Percentiles rank a stretch among this genome's conserved stretches.
These are phyloP conservation scores for Chromera velia DNA, from an alignment of 73 alveolate genomes.

Conservation along the genomic window DNA sequence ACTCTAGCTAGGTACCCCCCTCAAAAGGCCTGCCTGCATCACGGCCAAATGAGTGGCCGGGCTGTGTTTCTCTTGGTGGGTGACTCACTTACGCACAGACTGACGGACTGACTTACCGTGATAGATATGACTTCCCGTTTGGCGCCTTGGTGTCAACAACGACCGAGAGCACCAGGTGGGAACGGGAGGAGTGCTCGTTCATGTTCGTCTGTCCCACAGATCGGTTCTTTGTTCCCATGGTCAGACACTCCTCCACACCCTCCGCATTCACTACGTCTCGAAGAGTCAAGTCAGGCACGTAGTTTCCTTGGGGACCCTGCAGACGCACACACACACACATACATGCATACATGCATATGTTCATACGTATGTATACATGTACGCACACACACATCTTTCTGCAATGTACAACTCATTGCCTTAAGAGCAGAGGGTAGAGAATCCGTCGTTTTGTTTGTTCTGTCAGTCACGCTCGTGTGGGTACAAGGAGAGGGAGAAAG, in stretches of 20 bases:
- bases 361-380: too few species aligned
- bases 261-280: not conserved
- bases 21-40: too few species aligned
- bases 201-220: constrained; percentile 74
- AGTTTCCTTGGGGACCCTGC: not conserved
- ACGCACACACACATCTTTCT: too few species aligned
- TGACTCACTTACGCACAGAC: not conserved
- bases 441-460: too few species aligned
- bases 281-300: not conserved
- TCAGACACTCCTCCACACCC: not conserved
- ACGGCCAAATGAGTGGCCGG: not conserved
- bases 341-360: not conserved
- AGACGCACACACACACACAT: not conserved
- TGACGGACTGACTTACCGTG: not conserved
- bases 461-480: too few species aligned
- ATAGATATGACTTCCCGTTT: not conserved
- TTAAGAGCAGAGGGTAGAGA: too few species aligned
- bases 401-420: too few species aligned
- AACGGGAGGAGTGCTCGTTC: constrained; percentile 80
- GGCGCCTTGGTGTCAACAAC: not conserved
- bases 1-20: too few species aligned
- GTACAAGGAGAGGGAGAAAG: too few species aligned
- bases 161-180: constrained; percentile 79
- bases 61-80: not conserved
- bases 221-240: not conserved